Percentiles rank a stretch among this genome's conserved stretches.
phyloP scores from a whole-genome alignment of 83 land plant species.

The Picea mariana region DNA sequence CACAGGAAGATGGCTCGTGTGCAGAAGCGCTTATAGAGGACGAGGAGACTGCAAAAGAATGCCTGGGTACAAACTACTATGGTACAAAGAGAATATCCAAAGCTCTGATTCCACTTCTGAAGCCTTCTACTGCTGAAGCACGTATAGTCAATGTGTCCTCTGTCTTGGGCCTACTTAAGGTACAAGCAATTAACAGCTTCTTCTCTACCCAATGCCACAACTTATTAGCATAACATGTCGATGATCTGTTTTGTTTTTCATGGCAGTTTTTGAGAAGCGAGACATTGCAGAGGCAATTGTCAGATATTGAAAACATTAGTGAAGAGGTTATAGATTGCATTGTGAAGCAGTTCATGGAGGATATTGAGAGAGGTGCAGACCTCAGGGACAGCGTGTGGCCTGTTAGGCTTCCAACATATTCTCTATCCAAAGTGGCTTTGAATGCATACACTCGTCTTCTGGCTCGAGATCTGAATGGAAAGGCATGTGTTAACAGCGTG shows the following conservation, averaged over 20 bases:
- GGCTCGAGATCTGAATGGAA: neutral
- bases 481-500: conserved; percentile 50
- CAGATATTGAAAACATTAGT: neutral
- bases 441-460: conserved; percentile 15
- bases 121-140: neutral
- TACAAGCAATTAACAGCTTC: neutral
- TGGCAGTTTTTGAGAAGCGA: neutral
- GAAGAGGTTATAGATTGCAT: neutral
- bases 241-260: neutral
- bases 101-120: neutral
- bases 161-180: neutral
- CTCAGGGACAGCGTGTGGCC: neutral
- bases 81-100: neutral
- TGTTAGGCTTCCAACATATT: neutral
- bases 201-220: neutral
- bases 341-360: neutral
- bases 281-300: neutral
- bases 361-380: neutral
- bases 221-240: too few species aligned
- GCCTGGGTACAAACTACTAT: neutral
- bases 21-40: neutral
- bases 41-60: neutral
- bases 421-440: conserved; percentile 7
- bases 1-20: too few species aligned
- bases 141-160: neutral